Base-by-base conservation (phyloP, 805 yeast genomes). In the Ogataea trehalophila region DNA sequence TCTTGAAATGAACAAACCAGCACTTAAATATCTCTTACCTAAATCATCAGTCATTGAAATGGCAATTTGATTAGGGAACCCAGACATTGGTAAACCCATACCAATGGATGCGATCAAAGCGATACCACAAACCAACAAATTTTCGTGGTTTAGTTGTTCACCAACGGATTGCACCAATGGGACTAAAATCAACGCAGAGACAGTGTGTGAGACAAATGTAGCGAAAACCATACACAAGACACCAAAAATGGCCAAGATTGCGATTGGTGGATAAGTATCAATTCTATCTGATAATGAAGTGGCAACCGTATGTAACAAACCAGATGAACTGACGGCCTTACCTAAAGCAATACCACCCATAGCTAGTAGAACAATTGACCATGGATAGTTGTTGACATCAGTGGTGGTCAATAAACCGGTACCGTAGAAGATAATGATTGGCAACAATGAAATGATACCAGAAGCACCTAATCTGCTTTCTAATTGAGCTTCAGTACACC, bases 281-380 rank as follows among this genome's bases (percentile, higher is more conserved):
- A 76, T 73, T 55, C 64, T 70, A 38, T 55, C 60, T 43, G 75
- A 75, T 43, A 76, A 66, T 2, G 78, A 68, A 11, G 57, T 59
- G 14, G 80, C 80, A 49, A 75, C 72, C 11, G 78, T 73, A 31
- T 62, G 61, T 45, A 76, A 63, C 46, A 76, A 65, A 5, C 80
- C 80, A 3, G 79, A 74, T 0, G 78, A 73, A 0, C 74, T 64
- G 15, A 76, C 75, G 26, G 78, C 79, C 46, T 70, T 73, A 46
- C 81, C 81, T 45, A 76, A 66, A 3, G 79, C 79, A 49, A 73
- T 68, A 57, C 81, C 81, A 46, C 81, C 81, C 79, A 75, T 76
- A 1, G 80, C 80, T 54, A 76, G 69, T 43, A 75, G 67, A 16
- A 76, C 77, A 53, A 76, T 76, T n/a, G 73, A 66, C 81, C 81